Evolutionary conservation across 2,329 filamentous ascomycete species (phyloP).

Genomic region (Colletotrichum theobromicola): DNA sequence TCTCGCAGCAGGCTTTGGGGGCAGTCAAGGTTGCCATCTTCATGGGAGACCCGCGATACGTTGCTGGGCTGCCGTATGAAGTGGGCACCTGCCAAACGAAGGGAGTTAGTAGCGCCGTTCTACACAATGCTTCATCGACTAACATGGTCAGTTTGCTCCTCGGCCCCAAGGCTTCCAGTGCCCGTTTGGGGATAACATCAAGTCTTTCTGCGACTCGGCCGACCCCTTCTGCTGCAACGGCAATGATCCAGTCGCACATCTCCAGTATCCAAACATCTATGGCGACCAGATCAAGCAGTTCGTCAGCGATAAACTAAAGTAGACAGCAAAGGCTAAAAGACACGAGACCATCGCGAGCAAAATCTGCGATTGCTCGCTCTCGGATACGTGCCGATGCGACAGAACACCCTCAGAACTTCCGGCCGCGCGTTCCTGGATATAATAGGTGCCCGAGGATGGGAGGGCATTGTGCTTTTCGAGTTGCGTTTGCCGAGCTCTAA

Average conservation of each 20-base stretch:
- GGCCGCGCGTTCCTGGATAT: not conserved
- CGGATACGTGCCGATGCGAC: not conserved
- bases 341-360: not conserved
- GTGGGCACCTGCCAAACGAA: constrained; percentile 63
- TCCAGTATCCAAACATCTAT: constrained; percentile 15
- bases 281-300: constrained; percentile 20
- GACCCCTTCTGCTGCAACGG: constrained; percentile 70
- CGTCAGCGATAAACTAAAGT: constrained; percentile 10
- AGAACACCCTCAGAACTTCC: not conserved
- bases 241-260: constrained; percentile 57
- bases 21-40: constrained; percentile 69
- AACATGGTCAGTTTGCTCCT: constrained; percentile 53
- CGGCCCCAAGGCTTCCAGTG: constrained; percentile 60
- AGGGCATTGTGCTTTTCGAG: not conserved
- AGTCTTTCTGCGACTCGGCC: constrained; percentile 64
- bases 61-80: constrained; percentile 59
- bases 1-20: constrained; percentile 51
- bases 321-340: too few species aligned
- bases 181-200: constrained; percentile 56
- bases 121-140: not conserved
- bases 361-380: not conserved
- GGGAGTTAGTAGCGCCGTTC: constrained; percentile 51
- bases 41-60: constrained; percentile 67
- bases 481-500: not conserved
- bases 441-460: not conserved